phyloP scores from a whole-genome alignment of 306 rosid genomes.

The Fragaria iinumae region DNA sequence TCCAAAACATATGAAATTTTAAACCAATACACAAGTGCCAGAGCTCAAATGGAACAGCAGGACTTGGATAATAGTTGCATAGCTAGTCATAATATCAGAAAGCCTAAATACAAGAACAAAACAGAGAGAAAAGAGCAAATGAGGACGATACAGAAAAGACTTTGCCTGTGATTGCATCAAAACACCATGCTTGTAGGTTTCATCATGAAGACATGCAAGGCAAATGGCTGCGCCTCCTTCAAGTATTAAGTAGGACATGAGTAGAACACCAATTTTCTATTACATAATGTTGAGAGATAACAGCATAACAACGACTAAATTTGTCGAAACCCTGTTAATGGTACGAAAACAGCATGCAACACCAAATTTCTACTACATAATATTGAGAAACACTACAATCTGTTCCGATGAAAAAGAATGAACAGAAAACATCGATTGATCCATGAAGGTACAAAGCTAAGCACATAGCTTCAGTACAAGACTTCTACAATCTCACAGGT shows the following conservation, averaged over 20 bases:
- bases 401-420: conserved; percentile 2
- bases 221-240: conserved; percentile 1
- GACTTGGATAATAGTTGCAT: background rate
- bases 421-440: background rate
- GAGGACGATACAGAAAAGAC: background rate
- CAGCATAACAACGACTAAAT: background rate
- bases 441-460: conserved; percentile 11
- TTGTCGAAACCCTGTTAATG: background rate
- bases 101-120: background rate
- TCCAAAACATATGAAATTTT: background rate
- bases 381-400: conserved; percentile 13
- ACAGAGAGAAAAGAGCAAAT: background rate
- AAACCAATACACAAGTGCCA: background rate
- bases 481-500: conserved; percentile 23
- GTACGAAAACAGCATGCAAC: background rate
- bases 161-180: background rate
- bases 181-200: conserved; percentile 1
- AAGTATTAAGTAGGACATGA: background rate
- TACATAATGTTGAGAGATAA: background rate
- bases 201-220: conserved; percentile 9
- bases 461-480: conserved; percentile 4
- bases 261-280: background rate
- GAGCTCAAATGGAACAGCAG: background rate
- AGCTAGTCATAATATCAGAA: background rate
- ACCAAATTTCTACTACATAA: conserved; percentile 8